Evolutionary conservation across 192 early-diverging fungal genomes (phyloP).

Genomic region (Paraglomus brasilianum): DNA sequence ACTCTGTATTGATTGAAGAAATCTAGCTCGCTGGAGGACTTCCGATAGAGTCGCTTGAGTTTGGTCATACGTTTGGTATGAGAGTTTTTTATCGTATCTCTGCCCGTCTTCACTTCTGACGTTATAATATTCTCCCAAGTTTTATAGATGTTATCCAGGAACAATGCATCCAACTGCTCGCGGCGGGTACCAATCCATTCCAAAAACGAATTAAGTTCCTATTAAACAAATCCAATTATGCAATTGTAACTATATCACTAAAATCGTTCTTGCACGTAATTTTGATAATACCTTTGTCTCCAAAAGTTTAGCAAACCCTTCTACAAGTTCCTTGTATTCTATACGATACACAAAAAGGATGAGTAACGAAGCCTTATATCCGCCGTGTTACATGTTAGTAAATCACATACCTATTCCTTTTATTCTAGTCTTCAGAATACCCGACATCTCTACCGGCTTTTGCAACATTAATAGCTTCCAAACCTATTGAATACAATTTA

Average conservation of each 20-base stretch:
- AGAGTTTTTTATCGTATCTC: constrained; percentile 48
- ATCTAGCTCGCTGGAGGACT: constrained; percentile 43
- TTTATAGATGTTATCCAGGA: constrained; percentile 52
- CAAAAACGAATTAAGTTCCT: constrained; percentile 58
- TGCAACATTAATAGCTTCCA: constrained; percentile 63
- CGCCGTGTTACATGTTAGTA: no score
- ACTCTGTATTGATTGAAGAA: constrained; percentile 49
- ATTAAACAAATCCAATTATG: constrained; percentile 4
- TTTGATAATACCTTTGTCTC: no score
- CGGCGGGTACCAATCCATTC: constrained; percentile 55
- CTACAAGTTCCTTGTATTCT: constrained; percentile 51
- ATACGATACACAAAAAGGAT: background rate
- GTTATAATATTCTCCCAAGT: constrained; percentile 59
- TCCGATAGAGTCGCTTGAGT: constrained; percentile 50
- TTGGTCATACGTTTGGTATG: constrained; percentile 50
- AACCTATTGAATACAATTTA: constrained; percentile 40
- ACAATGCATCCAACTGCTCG: constrained; percentile 53
- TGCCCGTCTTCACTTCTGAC: constrained; percentile 50
- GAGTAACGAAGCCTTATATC: background rate
- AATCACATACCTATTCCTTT: constrained; percentile 34
- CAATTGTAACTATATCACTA: no score
- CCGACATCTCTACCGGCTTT: constrained; percentile 47
- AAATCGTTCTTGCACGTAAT: no score
- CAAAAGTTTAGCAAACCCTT: constrained; percentile 55
- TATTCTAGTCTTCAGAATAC: constrained; percentile 43